phyloP scores from a whole-genome alignment of 164 flowering plant species.

The Aristolochia fimbriata region DNA sequence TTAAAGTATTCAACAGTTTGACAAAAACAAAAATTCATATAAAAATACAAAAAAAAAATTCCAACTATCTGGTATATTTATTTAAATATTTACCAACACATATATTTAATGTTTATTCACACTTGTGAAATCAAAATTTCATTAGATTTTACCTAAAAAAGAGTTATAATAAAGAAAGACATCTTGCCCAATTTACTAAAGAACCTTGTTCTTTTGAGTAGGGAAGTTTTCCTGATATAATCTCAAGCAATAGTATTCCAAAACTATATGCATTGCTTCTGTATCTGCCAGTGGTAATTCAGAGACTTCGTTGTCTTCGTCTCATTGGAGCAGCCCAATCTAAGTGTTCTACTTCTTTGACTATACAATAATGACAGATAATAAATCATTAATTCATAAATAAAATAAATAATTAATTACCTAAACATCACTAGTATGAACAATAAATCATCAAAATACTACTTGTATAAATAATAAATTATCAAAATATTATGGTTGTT shows the following conservation, averaged over 20 bases:
- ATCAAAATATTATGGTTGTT: too few relatives aligned
- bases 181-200: slow-evolving; percentile 56
- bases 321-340: slow-evolving; percentile 86
- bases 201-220: slow-evolving; percentile 52
- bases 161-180: background rate
- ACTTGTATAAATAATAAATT: background rate
- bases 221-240: slow-evolving; percentile 74
- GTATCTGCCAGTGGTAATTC: slow-evolving; percentile 32
- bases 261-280: slow-evolving; percentile 64
- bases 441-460: background rate
- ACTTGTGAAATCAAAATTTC: too few relatives aligned
- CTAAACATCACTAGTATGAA: too few relatives aligned
- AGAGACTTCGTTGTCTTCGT: slow-evolving; percentile 25
- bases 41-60: too few relatives aligned
- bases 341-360: slow-evolving; percentile 76
- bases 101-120: too few relatives aligned
- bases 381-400: background rate
- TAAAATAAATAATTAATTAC: too few relatives aligned
- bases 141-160: background rate
- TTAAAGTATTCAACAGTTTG: slow-evolving; percentile 58
- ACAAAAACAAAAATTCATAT: background rate
- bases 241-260: slow-evolving; percentile 71
- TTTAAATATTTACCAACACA: too few relatives aligned
- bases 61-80: too few relatives aligned
- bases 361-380: slow-evolving; percentile 20